Base-by-base conservation (phyloP, 176 grass and related monocot species). In the Eremochloa ophiuroides region DNA sequence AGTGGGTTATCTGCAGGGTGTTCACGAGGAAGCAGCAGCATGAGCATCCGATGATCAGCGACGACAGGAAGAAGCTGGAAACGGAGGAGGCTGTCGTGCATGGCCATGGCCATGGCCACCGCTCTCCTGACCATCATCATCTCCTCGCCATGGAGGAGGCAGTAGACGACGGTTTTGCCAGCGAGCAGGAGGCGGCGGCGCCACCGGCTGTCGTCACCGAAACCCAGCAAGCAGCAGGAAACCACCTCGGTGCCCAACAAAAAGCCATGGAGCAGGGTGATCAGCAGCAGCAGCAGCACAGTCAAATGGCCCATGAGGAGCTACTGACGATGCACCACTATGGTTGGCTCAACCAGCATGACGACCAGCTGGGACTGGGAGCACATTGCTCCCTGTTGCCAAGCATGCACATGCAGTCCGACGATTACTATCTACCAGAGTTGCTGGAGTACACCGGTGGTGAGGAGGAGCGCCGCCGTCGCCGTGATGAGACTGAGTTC, bases 1-100 rank as follows among this genome's bases (percentile, higher is more conserved):
- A 83, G 39, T 79, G 88, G 84, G 84, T 90, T 12, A 82, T 87
- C 18, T 90, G 84, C 79, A 86, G 69, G 38, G 79, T 87, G 40
- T 78, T 87, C 67, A 51, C 18, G 76, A 83, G 78, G 71, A 74
- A 80, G 38, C 30, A 50, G 59, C 38, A 78, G 11, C 30, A 48
- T 51, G n/a, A n/a, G n/a, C 34, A 35, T 35, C 30, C 5, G 28
- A 34, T 11, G 35, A 51, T 12, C 17, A 51, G 55, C 17, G 66
- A 78, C 27, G 73, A 74, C 25, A 77, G 15, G 62, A 64, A 29
- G 51, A 55, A 22, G 34, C 4, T 34, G 59, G 27, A 50, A 71
- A 48, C 9, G 43, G 69, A 47, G 34, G 39, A 22, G 37, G 39
- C 31, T 12, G 7, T 2, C 39, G 63, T 56, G 44, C 47, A 59